Base-by-base conservation (phyloP, 441 rosid genomes). In the Isatis lusitanica region DNA sequence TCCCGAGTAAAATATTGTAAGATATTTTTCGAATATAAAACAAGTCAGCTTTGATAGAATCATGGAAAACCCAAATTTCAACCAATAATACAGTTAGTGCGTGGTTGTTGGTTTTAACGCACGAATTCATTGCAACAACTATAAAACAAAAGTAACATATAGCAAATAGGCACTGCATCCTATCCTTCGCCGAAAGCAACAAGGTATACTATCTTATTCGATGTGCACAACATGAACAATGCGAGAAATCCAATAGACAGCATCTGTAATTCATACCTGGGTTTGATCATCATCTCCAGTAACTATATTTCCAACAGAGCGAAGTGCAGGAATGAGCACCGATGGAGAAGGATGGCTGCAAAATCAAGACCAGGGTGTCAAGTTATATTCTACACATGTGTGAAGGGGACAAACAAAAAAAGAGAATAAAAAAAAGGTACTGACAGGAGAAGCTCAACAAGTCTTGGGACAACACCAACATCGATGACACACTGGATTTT, bases 251-350 rank as follows among this genome's bases (percentile, higher is more conserved):
- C 24, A 51, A 43, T 21, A 28, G 10, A 53, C 35, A 48, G 18
- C 6, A 38, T 50, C 51, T 31, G 30, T 52, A 40, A 18, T 18
- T 16, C 40, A 7, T 83, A 93, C 98, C 97, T 93, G 96, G 26
- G 97, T 91, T 78, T 93, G 96, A 75, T 74, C 21, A 78, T 91
- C 98, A 74, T 93, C 97, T 15, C 98, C 94, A 6, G 93, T 93
- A 43, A 93, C 98, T 40, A 93, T 89, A 73, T 93, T 89, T 52
- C 97, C 95, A 70, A 91, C 88, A 0, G 94, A 83, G 33, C 97
- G 92, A 51, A 93, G 97, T 51, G 98, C 96, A 63, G 98, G 97
- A 73, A 89, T 90, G n/a, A 93, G 83, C 78, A 93, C 91, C 2
- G 96, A 86, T 12, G 93, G 92, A 63, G 97, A 86, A 57, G 87